Percentiles rank a stretch among this genome's conserved stretches.
phyloP scores from a whole-genome alignment of 2,329 filamentous ascomycete genomes.

The Colletotrichum simmondsii region DNA sequence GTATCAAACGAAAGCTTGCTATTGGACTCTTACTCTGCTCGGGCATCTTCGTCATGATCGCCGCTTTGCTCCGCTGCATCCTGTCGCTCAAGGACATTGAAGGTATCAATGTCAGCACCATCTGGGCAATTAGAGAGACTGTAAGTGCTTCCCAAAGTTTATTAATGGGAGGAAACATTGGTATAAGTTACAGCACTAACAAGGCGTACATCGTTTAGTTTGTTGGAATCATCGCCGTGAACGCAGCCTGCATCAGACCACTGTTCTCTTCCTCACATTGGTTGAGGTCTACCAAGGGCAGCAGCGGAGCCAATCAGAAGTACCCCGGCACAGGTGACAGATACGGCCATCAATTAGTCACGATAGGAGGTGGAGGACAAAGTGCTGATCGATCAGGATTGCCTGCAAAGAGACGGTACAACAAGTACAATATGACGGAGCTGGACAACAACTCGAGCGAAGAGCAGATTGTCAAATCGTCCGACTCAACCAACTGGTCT shows the following conservation, averaged over 20 bases:
- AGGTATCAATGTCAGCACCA: conserved; percentile 50
- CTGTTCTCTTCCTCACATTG: conserved; percentile 47
- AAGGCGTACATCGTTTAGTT: conserved; percentile 41
- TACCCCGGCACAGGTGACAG: conserved; percentile 39
- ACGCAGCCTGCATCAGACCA: conserved; percentile 53
- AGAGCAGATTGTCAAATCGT: conserved; percentile 43
- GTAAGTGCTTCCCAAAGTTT: conserved; percentile 36
- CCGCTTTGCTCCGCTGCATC: conserved; percentile 53
- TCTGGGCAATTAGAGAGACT: conserved; percentile 56
- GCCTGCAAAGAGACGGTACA: conserved; percentile 17
- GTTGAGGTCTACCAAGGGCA: conserved; percentile 46
- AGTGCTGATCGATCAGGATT: conserved; percentile 14
- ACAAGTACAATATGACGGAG: conserved; percentile 35
- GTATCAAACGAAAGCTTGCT: conserved; percentile 48
- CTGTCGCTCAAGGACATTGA: conserved; percentile 48
- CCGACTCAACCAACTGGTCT: conserved; percentile 7
- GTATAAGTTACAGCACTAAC: background rate
- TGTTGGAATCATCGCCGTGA: conserved; percentile 55
- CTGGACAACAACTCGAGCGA: conserved; percentile 45
- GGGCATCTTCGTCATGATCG: conserved; percentile 55
- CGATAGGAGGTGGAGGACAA: conserved; percentile 39
- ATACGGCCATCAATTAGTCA: conserved; percentile 39
- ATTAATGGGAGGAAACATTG: background rate
- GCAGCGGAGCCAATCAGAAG: conserved; percentile 39
- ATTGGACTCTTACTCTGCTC: conserved; percentile 53